Base-by-base conservation (phyloP, 345 rosid genomes). In the Ceriops tagal region DNA sequence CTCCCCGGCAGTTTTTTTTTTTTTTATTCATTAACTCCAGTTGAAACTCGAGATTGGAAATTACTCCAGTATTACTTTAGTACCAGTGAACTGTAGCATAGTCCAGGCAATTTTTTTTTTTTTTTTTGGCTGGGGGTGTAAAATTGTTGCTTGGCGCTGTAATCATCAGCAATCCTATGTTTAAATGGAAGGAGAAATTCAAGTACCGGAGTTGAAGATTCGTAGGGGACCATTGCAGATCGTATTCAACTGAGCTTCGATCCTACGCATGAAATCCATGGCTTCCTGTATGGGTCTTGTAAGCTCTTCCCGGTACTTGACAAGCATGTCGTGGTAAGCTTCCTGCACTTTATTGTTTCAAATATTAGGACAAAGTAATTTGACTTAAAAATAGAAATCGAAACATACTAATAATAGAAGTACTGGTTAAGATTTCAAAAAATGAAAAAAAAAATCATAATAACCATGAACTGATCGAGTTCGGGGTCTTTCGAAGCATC, bases 381-480 rank as follows among this genome's bases (percentile, higher is more conserved):
- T 39, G 21, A 31, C 57, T 10, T 15, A 60, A 15, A 53, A 66
- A 66, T 56, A 49, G 16, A 35, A 13, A 34, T 13, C 49, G 28
- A 59, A 13, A 53, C 37, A 6, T 22, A 3, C 11, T 35, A 24
- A 5, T 34, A 3, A 6, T 9, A 9, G 2, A 4, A 6, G 22
- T 30, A 9, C 6, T 10, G 4, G 21, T 31, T 53, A 19, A 31
- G 27, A 43, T 39, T 55, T 22, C 28, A 65, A 15, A 73, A 8
- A 56, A 30, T 59, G 53, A 19, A 24, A 55, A 22, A 55, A n/a
- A 55, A 26, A 55, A 8, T 22, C 28, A 71, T 53, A 62, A 11
- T 19, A 55, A 93, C 99, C 99, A 95, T 95, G 82, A 95, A 95
- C 79, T 95, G 99, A 80, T 95, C 99, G 24, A 95, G 81, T 77